Percentiles rank a stretch among this genome's conserved stretches.
These are phyloP conservation scores for Aspergillus floridensis DNA, from an alignment of 2,329 filamentous ascomycete genomes.

Conservation along the genomic window DNA sequence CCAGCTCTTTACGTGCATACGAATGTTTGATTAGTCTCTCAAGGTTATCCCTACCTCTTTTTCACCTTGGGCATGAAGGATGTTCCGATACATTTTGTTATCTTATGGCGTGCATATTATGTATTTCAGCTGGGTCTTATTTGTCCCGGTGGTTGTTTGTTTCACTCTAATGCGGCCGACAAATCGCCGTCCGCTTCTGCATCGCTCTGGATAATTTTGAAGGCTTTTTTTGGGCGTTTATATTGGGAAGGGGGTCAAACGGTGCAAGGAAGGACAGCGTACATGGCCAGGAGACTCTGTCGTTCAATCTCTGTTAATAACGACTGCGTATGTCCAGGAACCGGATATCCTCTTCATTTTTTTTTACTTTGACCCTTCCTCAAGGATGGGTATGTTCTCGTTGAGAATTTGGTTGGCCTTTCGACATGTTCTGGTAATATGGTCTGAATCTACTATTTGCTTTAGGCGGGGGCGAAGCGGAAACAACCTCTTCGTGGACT, in stretches of 20 bases:
- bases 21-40: conserved; percentile 18
- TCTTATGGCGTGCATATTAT: conserved; percentile 15
- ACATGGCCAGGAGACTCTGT: not conserved
- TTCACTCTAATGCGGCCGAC: not conserved
- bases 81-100: conserved; percentile 5
- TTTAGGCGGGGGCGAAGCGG: conserved; percentile 1
- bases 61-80: conserved; percentile 12
- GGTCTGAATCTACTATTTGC: conserved; percentile 3
- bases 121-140: conserved; percentile 8
- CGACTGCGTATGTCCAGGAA: not conserved
- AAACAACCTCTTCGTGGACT: conserved; percentile 1
- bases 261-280: not conserved
- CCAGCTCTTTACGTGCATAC: conserved; percentile 22
- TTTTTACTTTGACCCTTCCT: not conserved
- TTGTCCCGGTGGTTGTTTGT: not conserved
- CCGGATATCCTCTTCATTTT: not conserved
- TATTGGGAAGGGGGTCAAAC: not conserved
- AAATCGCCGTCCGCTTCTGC: not conserved
- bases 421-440: conserved; percentile 10
- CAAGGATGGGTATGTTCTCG: not conserved
- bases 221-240: not conserved
- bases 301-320: not conserved
- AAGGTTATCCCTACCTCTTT: conserved; percentile 13
- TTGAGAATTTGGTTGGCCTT: not conserved
- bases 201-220: not conserved